These are phyloP conservation scores for Xylaria sp. DNA, from an alignment of 2,329 filamentous ascomycete genomes.

Conservation along the genomic window DNA sequence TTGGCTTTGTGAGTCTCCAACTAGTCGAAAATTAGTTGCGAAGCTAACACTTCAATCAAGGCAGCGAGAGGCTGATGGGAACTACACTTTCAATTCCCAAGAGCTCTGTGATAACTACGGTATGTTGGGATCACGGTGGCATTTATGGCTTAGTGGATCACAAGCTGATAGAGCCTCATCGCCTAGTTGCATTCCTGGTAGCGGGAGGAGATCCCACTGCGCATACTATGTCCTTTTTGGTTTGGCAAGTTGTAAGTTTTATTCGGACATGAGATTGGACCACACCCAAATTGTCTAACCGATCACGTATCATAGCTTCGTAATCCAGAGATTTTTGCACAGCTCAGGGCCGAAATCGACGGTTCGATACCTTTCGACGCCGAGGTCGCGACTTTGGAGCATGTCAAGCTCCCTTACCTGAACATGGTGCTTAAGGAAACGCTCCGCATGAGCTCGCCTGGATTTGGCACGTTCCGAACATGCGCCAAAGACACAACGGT, in stretches of 20 bases:
- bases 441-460: constrained; percentile 30
- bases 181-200: constrained; percentile 33
- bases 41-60: constrained; percentile 15
- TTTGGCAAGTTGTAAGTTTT: constrained; percentile 34
- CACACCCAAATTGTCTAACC: background rate
- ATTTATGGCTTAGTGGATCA: background rate
- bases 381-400: constrained; percentile 29
- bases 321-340: constrained; percentile 24
- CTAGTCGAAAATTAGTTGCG: background rate
- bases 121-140: background rate
- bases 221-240: constrained; percentile 36
- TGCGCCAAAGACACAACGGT: constrained; percentile 33
- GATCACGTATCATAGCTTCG: constrained; percentile 14
- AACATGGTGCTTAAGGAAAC: constrained; percentile 37
- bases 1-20: constrained; percentile 28
- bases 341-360: constrained; percentile 31
- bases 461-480: constrained; percentile 34
- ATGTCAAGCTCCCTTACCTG: constrained; percentile 32
- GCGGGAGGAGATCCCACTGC: constrained; percentile 36
- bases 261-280: background rate
- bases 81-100: constrained; percentile 34
- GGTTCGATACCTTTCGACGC: constrained; percentile 31
- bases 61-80: constrained; percentile 34
- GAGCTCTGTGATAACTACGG: constrained; percentile 37
- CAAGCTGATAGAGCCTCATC: constrained; percentile 2